phyloP scores from a whole-genome alignment of 2,329 filamentous ascomycete species.

The Phymatotrichopsis omnivora region DNA sequence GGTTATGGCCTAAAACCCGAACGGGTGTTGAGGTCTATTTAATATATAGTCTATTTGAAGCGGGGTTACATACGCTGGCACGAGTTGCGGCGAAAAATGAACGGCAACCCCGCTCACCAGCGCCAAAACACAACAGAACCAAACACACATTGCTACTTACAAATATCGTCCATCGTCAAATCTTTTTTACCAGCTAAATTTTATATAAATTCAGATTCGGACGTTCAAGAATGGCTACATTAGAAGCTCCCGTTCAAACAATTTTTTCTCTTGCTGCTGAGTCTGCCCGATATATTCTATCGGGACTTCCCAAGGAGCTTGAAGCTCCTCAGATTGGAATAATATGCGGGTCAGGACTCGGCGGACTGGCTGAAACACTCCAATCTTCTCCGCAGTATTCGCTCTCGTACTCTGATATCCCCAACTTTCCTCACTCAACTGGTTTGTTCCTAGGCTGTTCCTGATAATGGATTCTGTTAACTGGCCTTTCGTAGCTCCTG shows the following conservation, averaged over 20 bases:
- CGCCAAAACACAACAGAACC: no score
- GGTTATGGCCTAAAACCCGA: no score
- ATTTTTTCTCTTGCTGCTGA: slow-evolving; percentile 14
- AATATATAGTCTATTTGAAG: no score
- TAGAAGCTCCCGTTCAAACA: slow-evolving; percentile 4
- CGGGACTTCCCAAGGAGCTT: slow-evolving; percentile 14
- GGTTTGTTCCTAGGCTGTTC: slow-evolving; percentile 39
- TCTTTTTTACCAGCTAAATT: no score
- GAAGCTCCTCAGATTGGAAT: slow-evolving; percentile 50
- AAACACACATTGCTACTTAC: no score
- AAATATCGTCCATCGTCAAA: no score
- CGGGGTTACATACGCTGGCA: no score
- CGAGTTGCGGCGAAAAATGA: no score
- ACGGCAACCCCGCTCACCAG: no score
- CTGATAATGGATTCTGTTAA: neutral
- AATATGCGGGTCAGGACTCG: slow-evolving; percentile 54
- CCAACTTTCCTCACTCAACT: slow-evolving; percentile 51
- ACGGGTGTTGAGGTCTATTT: no score
- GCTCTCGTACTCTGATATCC: slow-evolving; percentile 49
- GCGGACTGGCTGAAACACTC: slow-evolving; percentile 49
- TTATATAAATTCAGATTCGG: no score
- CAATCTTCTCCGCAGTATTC: slow-evolving; percentile 43
- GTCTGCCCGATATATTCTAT: slow-evolving; percentile 14
- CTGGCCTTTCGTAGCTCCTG: slow-evolving; percentile 37
- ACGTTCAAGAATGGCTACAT: no score